Conservation (phyloP, 148 eudicot genomes). For the Silene uniflora region DNA sequence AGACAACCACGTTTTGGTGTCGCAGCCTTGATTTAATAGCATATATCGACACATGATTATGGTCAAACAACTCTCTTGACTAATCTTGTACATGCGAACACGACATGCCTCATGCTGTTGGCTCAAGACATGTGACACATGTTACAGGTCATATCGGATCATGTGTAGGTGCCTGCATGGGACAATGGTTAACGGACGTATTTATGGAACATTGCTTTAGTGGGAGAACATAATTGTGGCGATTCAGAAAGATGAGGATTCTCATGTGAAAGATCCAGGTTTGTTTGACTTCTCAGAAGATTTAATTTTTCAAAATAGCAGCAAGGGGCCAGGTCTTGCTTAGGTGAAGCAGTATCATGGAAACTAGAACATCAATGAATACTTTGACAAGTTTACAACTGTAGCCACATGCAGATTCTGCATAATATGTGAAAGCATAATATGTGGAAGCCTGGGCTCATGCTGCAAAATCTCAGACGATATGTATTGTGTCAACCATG, state of each 20-base stretch:
- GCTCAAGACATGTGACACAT: too few relatives aligned
- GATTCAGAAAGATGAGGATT: not conserved
- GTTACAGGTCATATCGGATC: too few relatives aligned
- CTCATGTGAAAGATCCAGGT: not conserved
- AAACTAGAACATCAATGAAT: not conserved
- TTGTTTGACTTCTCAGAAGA: not conserved
- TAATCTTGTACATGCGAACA: not conserved
- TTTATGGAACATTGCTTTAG: not conserved
- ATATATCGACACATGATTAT: not conserved
- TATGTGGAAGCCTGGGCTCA: not conserved
- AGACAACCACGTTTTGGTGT: too few relatives aligned
- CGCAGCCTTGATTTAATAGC: too few relatives aligned
- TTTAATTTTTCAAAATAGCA: too few relatives aligned
- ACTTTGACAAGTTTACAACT: not conserved
- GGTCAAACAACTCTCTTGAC: not conserved
- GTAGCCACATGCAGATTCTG: not conserved
- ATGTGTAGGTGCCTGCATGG: not conserved
- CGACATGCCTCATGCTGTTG: not conserved
- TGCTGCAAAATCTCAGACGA: not conserved
- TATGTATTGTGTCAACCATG: not conserved
- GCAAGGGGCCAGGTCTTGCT: not conserved
- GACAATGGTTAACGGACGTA: not conserved
- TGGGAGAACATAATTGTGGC: not conserved
- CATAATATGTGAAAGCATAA: not conserved
- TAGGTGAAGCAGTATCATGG: not conserved